phyloP scores from a whole-genome alignment of 2,329 filamentous ascomycete species.

The Apiospora marii region DNA sequence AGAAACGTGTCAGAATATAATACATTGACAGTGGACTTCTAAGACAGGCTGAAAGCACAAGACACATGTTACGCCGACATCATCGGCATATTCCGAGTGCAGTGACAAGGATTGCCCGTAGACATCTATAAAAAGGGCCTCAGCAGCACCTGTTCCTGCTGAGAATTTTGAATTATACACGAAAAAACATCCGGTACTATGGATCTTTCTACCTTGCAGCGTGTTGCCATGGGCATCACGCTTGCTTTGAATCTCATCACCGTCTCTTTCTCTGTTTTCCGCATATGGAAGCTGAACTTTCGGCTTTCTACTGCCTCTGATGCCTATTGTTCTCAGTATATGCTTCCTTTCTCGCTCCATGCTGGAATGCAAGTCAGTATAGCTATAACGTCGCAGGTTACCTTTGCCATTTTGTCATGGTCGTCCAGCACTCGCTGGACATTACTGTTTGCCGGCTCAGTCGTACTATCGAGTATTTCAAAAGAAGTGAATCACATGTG shows the following conservation, averaged over 20 bases:
- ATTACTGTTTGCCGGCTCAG: not conserved
- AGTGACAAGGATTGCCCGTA: not conserved
- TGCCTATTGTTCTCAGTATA: not conserved
- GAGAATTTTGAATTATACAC: not conserved
- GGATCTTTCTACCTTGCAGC: not conserved
- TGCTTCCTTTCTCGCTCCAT: not conserved
- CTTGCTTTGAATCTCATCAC: not conserved
- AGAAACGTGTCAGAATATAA: not conserved
- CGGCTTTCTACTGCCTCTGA: not conserved
- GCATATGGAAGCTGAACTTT: not conserved
- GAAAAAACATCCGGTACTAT: not conserved
- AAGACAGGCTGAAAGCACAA: not conserved
- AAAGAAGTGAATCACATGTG: not conserved
- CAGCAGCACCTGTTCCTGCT: not conserved
- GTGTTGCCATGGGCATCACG: not conserved
- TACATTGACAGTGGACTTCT: not conserved
- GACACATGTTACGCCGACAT: not conserved
- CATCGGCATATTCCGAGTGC: not conserved
- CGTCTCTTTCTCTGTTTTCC: not conserved
- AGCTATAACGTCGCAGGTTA: not conserved
- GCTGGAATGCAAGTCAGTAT: not conserved
- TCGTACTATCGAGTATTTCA: slow-evolving; percentile 4
- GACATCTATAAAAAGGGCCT: not conserved
- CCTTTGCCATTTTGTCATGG: not conserved
- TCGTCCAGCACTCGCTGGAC: not conserved